Conservation (phyloP, 495 filamentous ascomycete species). For the Lichina pygmaea region DNA sequence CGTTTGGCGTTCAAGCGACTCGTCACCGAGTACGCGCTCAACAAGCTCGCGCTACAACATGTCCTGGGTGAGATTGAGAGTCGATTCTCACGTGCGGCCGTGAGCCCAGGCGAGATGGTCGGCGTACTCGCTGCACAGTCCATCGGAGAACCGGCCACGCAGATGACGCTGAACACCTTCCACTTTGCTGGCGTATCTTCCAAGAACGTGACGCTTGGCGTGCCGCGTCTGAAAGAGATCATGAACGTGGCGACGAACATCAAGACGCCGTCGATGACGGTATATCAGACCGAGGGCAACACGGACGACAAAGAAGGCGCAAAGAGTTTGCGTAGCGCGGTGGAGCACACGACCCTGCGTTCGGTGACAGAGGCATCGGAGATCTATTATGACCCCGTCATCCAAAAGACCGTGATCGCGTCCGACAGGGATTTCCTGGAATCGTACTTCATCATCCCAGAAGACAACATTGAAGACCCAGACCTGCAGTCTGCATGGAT, state of each 20-base stretch:
- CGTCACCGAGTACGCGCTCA: slow-evolving; percentile 56
- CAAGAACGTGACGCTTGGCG: slow-evolving; percentile 98
- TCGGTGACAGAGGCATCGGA: slow-evolving; percentile 77
- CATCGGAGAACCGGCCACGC: slow-evolving; percentile 93
- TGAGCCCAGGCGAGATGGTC: slow-evolving; percentile 91
- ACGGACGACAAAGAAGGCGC: slow-evolving; percentile 42
- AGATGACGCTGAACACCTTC: slow-evolving; percentile 99
- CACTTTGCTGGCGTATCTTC: slow-evolving; percentile 99
- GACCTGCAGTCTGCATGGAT: slow-evolving; percentile 79
- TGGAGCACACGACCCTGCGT: slow-evolving; percentile 88
- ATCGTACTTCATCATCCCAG: slow-evolving; percentile 88
- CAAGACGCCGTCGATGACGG: slow-evolving; percentile 93
- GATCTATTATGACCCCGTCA: slow-evolving; percentile 91
- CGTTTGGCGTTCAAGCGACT: slow-evolving; percentile 78
- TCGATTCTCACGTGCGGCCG: slow-evolving; percentile 53
- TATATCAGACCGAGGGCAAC: slow-evolving; percentile 42
- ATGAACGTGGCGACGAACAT: slow-evolving; percentile 91
- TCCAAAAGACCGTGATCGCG: slow-evolving; percentile 57
- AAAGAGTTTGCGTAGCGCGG: slow-evolving; percentile 60
- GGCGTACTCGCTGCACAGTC: slow-evolving; percentile 93
- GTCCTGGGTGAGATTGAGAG: slow-evolving; percentile 76
- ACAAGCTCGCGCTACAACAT: slow-evolving; percentile 79
- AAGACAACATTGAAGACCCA: slow-evolving; percentile 42
- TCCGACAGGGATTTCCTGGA: slow-evolving; percentile 84
- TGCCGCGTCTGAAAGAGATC: slow-evolving; percentile 97